Evolutionary conservation across 495 filamentous ascomycete species (phyloP).

Genomic region (Neurospora tetrasperma): DNA sequence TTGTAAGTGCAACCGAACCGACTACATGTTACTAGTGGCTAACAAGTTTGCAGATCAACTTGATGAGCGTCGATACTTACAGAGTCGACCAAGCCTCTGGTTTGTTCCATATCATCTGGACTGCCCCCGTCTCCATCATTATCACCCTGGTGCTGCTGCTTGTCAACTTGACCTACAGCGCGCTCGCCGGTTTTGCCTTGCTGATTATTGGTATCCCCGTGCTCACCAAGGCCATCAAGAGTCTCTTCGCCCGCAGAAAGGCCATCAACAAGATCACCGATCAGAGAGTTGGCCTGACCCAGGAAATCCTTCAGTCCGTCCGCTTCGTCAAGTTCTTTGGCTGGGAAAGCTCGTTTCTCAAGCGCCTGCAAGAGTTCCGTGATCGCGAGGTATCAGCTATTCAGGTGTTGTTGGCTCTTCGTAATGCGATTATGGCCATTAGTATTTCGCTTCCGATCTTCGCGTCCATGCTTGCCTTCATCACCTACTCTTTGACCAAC

Average conservation of each 20-base stretch:
- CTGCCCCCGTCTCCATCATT: slow-evolving; percentile 63
- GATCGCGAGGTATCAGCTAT: slow-evolving; percentile 65
- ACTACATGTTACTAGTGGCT: not conserved
- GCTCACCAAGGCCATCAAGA: slow-evolving; percentile 61
- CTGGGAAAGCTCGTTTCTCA: slow-evolving; percentile 81
- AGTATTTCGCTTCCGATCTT: slow-evolving; percentile 71
- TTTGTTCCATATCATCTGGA: slow-evolving; percentile 87
- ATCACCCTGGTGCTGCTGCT: slow-evolving; percentile 69
- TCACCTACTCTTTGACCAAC: slow-evolving; percentile 74
- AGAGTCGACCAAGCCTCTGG: slow-evolving; percentile 76
- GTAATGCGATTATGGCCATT: slow-evolving; percentile 76
- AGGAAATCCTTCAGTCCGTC: slow-evolving; percentile 84
- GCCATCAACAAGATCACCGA: slow-evolving; percentile 89
- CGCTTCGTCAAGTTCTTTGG: slow-evolving; percentile 95
- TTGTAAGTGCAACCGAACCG: slow-evolving; percentile 29
- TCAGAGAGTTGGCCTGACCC: slow-evolving; percentile 78
- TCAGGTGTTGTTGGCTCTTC: slow-evolving; percentile 67
- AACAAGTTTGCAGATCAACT: slow-evolving; percentile 40
- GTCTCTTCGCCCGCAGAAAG: slow-evolving; percentile 57
- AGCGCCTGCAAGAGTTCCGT: slow-evolving; percentile 62
- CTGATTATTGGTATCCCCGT: slow-evolving; percentile 67
- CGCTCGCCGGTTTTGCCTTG: slow-evolving; percentile 76
- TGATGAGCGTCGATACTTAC: slow-evolving; percentile 92
- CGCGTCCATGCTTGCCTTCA: slow-evolving; percentile 90
- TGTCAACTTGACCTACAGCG: slow-evolving; percentile 80